Base-by-base conservation (phyloP, 768 basidiomycete genomes). In the Boletus reticuloceps region DNA sequence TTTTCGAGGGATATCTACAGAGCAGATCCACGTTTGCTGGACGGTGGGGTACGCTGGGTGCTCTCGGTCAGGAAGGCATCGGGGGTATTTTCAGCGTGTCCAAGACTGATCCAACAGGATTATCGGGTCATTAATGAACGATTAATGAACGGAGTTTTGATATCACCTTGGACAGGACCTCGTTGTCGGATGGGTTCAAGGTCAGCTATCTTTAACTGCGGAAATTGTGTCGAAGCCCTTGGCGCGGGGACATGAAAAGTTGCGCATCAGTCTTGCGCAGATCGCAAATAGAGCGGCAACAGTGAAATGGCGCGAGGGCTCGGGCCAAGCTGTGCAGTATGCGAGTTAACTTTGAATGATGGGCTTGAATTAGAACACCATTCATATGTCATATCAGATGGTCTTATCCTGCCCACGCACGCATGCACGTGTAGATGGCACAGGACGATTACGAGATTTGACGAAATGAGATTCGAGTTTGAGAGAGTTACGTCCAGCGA, bases 51-150 rank as follows among this genome's bases (percentile, higher is more conserved):
- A 73, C 79, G 39, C 73, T 76, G 50, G 52, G 54, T 12, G 59
- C 64, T 7, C 63, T 62, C 20, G 72, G 72, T 22, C 67, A 58
- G 29, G 66, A 71, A 48, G 68, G 74, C 51, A 65, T 80, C 45
- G 69, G 74, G 14, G 83, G 84, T 19, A 78, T 85, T 52, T 86
- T 86, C 71, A 83, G 83, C 64, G 69, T 86, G 72, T 75, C 69
- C 40, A 83, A 79, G 66, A 66, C 59, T n/a, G 57, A 67, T 8
- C 44, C 50, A 60, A 47, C 63, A 71, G 64, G 62, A 64, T 64
- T 62, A 58, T 67, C 60, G 49, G 45, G n/a, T 58, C 40, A 64
- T 69, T 61, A 67, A 67, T 67, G 60, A 62, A 60, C 14, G 1
- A 10, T 64, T 58, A 58, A 68, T 68, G 55, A 69, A 67, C 64